phyloP scores from a whole-genome alignment of 1,284 basidiomycete species.

The Apiotrichum porosum region DNA sequence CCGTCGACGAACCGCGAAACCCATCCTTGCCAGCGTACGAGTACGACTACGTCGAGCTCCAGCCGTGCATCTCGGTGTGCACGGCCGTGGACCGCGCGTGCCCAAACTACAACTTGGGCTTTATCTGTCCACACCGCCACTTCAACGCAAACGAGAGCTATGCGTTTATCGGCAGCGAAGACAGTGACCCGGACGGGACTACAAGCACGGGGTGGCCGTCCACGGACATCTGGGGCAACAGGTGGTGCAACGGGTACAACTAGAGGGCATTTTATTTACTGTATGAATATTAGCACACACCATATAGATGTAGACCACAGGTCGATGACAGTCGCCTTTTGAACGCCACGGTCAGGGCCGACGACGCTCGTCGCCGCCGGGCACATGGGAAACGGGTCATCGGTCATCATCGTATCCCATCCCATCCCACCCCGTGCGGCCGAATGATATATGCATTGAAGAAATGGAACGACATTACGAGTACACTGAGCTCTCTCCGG shows the following conservation, averaged over 20 bases:
- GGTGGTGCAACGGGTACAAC: conserved; percentile 67
- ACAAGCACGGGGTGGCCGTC: conserved; percentile 53
- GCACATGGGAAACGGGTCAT: too few relatives aligned
- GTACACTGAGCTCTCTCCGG: too few relatives aligned
- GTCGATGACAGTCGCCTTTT: too few relatives aligned
- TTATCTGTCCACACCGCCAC: conserved; percentile 61
- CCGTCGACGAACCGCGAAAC: conserved; percentile 48
- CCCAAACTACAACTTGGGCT: conserved; percentile 59
- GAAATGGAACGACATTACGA: too few relatives aligned
- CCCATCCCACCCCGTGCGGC: too few relatives aligned
- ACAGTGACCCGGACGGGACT: conserved; percentile 53
- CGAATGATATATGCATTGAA: too few relatives aligned
- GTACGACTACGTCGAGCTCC: conserved; percentile 56
- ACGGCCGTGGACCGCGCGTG: conserved; percentile 68
- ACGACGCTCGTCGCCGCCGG: too few relatives aligned
- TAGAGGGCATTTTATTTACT: too few relatives aligned
- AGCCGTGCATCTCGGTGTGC: conserved; percentile 75
- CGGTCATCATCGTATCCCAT: too few relatives aligned
- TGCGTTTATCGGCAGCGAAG: conserved; percentile 59
- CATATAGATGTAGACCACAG: too few relatives aligned
- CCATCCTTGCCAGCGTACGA: conserved; percentile 21
- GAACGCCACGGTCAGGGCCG: too few relatives aligned
- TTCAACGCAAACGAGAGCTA: conserved; percentile 69
- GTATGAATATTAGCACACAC: too few relatives aligned
- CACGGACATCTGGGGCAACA: conserved; percentile 70